These are phyloP conservation scores for Aspergillus ochraceoroseus DNA, from an alignment of 2,329 filamentous ascomycete species.

Conservation along the genomic window DNA sequence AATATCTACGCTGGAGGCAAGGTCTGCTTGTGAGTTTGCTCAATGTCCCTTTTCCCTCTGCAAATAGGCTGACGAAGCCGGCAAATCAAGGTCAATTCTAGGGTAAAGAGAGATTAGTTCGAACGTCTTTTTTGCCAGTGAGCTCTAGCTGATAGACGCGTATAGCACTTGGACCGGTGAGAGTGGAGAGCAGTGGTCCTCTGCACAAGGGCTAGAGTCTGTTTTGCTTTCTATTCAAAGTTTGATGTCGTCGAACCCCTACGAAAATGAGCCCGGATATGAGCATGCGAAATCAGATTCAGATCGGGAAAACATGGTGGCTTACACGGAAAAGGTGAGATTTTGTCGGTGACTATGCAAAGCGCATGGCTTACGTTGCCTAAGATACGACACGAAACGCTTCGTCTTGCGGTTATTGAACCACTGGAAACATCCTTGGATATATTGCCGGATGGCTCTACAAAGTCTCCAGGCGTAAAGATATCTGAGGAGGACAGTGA, in stretches of 20 bases:
- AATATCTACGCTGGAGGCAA: conserved; percentile 92
- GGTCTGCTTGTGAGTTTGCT: conserved; percentile 72
- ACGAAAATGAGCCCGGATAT: conserved; percentile 93
- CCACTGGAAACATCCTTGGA: conserved; percentile 74
- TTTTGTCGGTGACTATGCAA: conserved; percentile 15
- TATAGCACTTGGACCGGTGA: conserved; percentile 86
- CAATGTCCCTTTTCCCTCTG: not conserved
- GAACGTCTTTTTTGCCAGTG: not conserved
- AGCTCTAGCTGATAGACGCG: conserved; percentile 12
- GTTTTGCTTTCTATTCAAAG: conserved; percentile 94
- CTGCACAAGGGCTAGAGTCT: conserved; percentile 90
- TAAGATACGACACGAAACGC: conserved; percentile 83
- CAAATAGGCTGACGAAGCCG: conserved; percentile 17
- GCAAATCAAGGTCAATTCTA: conserved; percentile 65
- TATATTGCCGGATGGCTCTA: conserved; percentile 53
- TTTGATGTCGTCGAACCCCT: conserved; percentile 87
- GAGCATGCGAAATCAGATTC: conserved; percentile 64
- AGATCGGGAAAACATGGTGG: conserved; percentile 68
- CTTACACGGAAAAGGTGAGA: conserved; percentile 72
- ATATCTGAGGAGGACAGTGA: conserved; percentile 33
- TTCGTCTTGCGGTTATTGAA: conserved; percentile 80
- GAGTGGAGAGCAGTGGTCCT: conserved; percentile 90
- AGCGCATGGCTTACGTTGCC: not conserved
- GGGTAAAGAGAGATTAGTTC: conserved; percentile 53
- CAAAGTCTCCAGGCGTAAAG: conserved; percentile 33